phyloP scores from a whole-genome alignment of 2,329 filamentous ascomycete species.

The Neoarthrinium moseri region DNA sequence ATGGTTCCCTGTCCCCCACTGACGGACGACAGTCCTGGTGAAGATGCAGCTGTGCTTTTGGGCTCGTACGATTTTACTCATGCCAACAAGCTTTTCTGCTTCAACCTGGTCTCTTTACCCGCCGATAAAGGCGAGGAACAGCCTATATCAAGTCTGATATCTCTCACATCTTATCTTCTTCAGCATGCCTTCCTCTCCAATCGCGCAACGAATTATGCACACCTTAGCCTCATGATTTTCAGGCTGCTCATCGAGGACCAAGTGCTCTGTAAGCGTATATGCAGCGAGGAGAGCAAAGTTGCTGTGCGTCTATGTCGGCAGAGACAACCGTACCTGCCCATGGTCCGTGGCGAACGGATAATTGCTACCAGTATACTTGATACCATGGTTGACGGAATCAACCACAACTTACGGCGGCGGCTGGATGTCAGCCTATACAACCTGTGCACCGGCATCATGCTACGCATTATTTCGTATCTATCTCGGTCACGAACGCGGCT shows the following conservation, averaged over 20 bases:
- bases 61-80: constrained; percentile 91
- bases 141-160: constrained; percentile 80
- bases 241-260: constrained; percentile 86
- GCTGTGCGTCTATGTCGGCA: constrained; percentile 85
- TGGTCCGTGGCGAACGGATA: constrained; percentile 69
- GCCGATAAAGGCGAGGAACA: constrained; percentile 66
- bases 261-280: constrained; percentile 77
- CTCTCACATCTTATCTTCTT: constrained; percentile 86
- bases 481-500: constrained; percentile 80
- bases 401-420: constrained; percentile 85
- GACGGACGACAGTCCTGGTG: constrained; percentile 63
- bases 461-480: constrained; percentile 81
- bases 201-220: constrained; percentile 77
- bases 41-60: constrained; percentile 76
- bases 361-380: constrained; percentile 78
- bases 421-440: constrained; percentile 85
- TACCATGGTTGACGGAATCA: constrained; percentile 84
- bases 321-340: constrained; percentile 78
- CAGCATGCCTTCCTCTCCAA: constrained; percentile 87
- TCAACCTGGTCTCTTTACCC: constrained; percentile 69
- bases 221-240: constrained; percentile 81
- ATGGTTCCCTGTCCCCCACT: too few relatives aligned
- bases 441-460: constrained; percentile 75
- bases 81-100: constrained; percentile 93
- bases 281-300: constrained; percentile 72